These are phyloP conservation scores for Parascedosporium putredinis DNA, from an alignment of 2,329 filamentous ascomycete genomes.

Conservation along the genomic window DNA sequence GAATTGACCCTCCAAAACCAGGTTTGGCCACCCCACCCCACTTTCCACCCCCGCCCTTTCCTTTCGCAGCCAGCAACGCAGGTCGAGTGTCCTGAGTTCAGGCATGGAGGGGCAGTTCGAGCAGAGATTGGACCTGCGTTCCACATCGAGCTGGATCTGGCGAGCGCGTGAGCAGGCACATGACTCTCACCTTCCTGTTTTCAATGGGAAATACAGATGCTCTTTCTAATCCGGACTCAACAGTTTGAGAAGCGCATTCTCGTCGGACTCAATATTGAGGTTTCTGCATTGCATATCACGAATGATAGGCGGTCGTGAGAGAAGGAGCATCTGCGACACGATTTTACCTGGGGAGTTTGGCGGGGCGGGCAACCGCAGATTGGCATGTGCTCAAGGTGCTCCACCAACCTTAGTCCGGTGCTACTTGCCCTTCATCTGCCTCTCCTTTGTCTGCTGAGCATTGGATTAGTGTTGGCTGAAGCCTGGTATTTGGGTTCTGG, in stretches of 20 bases:
- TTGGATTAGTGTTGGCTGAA: too few species aligned
- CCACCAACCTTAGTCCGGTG: too few species aligned
- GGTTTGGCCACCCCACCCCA: not conserved
- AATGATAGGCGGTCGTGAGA: too few species aligned
- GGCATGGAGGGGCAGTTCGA: conserved; percentile 6
- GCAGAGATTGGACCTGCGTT: conserved; percentile 2
- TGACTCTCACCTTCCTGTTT: conserved; percentile 3
- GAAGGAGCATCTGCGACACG: too few species aligned
- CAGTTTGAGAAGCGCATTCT: not conserved
- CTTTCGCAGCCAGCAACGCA: conserved; percentile 2
- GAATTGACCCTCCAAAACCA: not conserved
- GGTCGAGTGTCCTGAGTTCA: not conserved
- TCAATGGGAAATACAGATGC: not conserved
- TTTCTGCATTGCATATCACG: not conserved
- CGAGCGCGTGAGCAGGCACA: conserved; percentile 6
- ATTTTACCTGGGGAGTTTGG: too few species aligned
- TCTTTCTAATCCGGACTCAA: not conserved
- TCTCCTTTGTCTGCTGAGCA: too few species aligned
- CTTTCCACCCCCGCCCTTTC: not conserved
- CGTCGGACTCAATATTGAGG: not conserved
- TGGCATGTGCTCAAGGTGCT: too few species aligned
- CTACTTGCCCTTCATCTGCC: too few species aligned
- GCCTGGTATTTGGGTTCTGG: too few species aligned
- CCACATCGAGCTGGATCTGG: not conserved
- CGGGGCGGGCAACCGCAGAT: too few species aligned